Base-by-base conservation (phyloP, 129 eudicot species). In the Helianthus tuberosus region DNA sequence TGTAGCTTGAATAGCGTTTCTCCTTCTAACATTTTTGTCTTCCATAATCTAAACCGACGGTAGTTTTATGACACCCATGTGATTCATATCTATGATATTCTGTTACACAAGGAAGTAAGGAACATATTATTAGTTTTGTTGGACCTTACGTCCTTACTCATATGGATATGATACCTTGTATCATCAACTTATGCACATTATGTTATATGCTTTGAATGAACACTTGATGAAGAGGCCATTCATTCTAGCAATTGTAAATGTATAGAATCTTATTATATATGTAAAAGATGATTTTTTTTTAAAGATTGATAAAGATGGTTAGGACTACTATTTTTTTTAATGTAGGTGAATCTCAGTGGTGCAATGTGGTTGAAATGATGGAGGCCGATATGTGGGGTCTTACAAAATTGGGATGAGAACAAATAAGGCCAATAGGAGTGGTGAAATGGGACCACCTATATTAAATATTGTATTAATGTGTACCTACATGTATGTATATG, bases 361-460 rank as follows among this genome's bases (percentile, higher is more conserved):
- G 36, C 15, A 52, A 15, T 47, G 61, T 53, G 58, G 65, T 47
- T 77, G 51, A 60, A 69, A 77, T 77, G 64, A 77, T 69, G 65
- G 47, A 69, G 57, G 75, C 46, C 71, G 62, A 38, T 62, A 48
- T 61, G 81, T 77, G 76, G 77, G 81, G 72, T 62, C 76, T 49
- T 27, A 20, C 57, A 70, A 23, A 36, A 75, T 52, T 53, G 74
- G 64, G 67, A 49, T 63, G 64, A n/a, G 66, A 55, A 51, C 71
- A 50, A 62, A 17, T 59, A 38, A 76, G 81, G 48, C 71, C 81
- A 77, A 70, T 69, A 61, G 64, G 60, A 61, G 71, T 59, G 65
- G 52, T 50, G 71, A 51, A 32, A 14, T 61, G 76, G 81, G 76
- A 17, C 65, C 81, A 69, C 60, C 39, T 17, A 49, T 60, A 67